Base-by-base conservation (phyloP, 495 filamentous ascomycete genomes). In the Penicillium salamii region DNA sequence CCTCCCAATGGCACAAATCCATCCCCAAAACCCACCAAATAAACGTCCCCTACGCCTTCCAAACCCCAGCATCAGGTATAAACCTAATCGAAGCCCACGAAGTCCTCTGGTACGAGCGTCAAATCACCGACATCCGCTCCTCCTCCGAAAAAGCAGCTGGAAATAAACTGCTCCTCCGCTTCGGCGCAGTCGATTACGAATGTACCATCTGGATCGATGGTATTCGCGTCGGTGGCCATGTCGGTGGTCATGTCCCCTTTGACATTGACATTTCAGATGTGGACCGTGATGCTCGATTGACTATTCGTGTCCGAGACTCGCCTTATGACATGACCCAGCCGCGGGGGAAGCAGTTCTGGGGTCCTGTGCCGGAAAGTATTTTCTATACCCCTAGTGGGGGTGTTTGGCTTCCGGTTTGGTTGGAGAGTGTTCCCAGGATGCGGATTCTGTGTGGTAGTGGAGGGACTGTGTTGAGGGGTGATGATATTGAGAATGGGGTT, bases 41-140 rank as follows among this genome's bases (percentile, higher is more conserved):
- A 50, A 61, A 71, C 33, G 80, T 84, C 14, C 80, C 80, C 2
- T 84, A 77, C 51, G 78, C 74, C 1, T 84, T 82, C 58, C 81
- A 83, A 61, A 69, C 72, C 12, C 71, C 70, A 7, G 79, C 78
- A 0, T 82, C 78, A 1, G 80, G 78, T 2, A 74, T 84, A 21
- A 55, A 71, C 41, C 68, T 81, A 23, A 68, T 69, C 42, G 73
- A 72, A 45, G 79, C 71, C 7, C 81, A 84, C 59, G 80, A 84
- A 58, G 71, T 83, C 1, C 48, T 83, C 18, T 83, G 80, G 81
- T 83, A 84, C 49, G 78, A 83, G 54, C 68, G 78, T 2, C 50
- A 11, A 1, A 67, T 83, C 33, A 53, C 42, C 0, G 78, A 82
- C 45, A 61, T 79, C 29, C 77, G 78, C 23, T 63, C 52, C 12